Base-by-base conservation (phyloP, 2,329 filamentous ascomycete species). In the Rhytidhysteron rufulum region DNA sequence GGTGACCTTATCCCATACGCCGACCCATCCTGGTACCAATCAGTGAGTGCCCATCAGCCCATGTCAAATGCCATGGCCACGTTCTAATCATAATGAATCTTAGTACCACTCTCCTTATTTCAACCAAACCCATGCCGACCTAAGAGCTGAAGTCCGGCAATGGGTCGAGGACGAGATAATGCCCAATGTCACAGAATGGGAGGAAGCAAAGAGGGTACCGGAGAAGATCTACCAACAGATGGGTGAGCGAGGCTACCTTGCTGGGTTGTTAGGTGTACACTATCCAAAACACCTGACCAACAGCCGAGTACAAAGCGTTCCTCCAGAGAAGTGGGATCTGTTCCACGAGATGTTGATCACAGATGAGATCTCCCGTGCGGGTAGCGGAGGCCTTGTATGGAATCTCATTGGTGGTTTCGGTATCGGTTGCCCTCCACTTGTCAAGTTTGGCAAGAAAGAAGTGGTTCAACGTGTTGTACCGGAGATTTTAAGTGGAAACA, bases 301-400 rank as follows among this genome's bases (percentile, higher is more conserved):
- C 31, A 79, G 84, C 60, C 72, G 76, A 5, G 79, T 96, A 55
- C 80, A 86, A 70, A 85, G 82, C 35, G 93, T 98, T 10, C 68
- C 85, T 0, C 74, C 86, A 0, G 88, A 96, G 70, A 84, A 93
- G 65, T 98, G 91, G 91, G 93, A 98, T 71, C 80, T 95, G 32
- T 98, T 97, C 82, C 93, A 98, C 70, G 93, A 98, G 77, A 79
- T 97, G 80, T 77, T 97, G 32, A 65, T 98, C 44, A 97, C 91
- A 1, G 93, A 98, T 55, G 93, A 98, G 77, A 73, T 98, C 32
- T 95, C 88, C 29, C 87, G 93, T 40, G 75, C 82, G 37, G 93
- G 85, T 41, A 94, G 87, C 34, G 93, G 93, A 58, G 93, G 93
- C 43, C 85, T 97, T 49, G 89, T 97, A 17, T 97, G 93, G 93